Evolutionary conservation across 2,329 filamentous ascomycete species (phyloP), one percentile per base, ranked within the genome.

Genomic region (Pseudogymnoascus sp.): DNA sequence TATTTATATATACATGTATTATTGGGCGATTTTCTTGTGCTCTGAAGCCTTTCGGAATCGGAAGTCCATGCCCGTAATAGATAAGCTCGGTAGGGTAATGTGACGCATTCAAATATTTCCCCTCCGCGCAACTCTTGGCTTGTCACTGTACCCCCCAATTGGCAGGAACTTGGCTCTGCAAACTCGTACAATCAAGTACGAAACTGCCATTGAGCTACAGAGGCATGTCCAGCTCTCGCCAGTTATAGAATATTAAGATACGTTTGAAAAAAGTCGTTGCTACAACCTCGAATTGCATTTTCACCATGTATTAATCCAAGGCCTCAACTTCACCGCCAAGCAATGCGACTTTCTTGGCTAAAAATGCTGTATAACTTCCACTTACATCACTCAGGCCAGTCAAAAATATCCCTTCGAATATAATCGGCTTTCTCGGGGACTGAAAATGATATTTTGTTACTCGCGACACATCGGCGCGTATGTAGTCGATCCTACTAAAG

Each of bases 91-190:
- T 54, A 54, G 47, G 47, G 47, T 54, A 54, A 54, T 54, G 47
- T 54, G 47, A 54, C 47, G 47, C 47, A 54, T 54, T 54, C 47
- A 54, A 54, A 54, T 54, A 54, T 54, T 54, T 54, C 47, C 47
- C 47, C 47, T 54, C 28, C 47, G 28, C 16, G 47, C 47, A 54
- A 54, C 30, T 54, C 47, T 54, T 54, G 47, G 47, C 47, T 33
- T 54, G 47, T 54, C 47, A 54, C 47, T 54, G 9, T 54, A 20
- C 47, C 47, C 16, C n/a, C 47, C 47, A 54, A 33, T 54, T 54
- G 16, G 47, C n/a, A 54, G 16, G 11, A 54, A 33, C 28, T 54
- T 54, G 28, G 25, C 28, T 20, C 28, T 33, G 18, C 28, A 54
- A 54, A 54, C 47, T 54, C 16, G 9, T 5, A 33, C n/a, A 54